These are phyloP conservation scores for Agroathelia rolfsii DNA, from an alignment of 1,284 basidiomycete genomes.

Conservation along the genomic window DNA sequence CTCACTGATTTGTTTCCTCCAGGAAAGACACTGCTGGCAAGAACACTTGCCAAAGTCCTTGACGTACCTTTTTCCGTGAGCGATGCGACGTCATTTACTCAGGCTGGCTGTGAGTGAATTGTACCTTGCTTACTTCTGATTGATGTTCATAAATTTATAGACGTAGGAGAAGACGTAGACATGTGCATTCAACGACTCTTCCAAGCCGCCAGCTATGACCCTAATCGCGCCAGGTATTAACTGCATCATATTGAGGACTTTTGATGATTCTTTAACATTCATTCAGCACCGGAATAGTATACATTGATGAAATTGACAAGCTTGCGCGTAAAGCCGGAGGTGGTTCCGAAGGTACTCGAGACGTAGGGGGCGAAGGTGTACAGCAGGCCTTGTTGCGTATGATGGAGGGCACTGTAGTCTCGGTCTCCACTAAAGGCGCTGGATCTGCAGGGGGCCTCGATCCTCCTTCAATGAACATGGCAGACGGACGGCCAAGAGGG, in stretches of 20 bases:
- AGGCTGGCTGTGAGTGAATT: slow-evolving; percentile 41
- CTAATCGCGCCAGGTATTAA: slow-evolving; percentile 60
- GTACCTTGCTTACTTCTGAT: slow-evolving; percentile 20
- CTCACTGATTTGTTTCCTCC: slow-evolving; percentile 8
- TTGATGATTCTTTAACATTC: slow-evolving; percentile 8
- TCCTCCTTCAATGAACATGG: slow-evolving; percentile 28
- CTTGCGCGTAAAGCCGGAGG: slow-evolving; percentile 63
- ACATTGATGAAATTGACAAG: slow-evolving; percentile 96
- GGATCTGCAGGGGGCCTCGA: slow-evolving; percentile 35
- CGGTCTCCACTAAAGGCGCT: slow-evolving; percentile 66
- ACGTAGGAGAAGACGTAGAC: slow-evolving; percentile 93
- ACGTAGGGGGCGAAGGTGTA: slow-evolving; percentile 94
- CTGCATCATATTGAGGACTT: slow-evolving; percentile 1
- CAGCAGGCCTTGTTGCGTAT: slow-evolving; percentile 88
- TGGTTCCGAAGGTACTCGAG: slow-evolving; percentile 68
- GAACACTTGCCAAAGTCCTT: slow-evolving; percentile 76
- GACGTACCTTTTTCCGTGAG: slow-evolving; percentile 88
- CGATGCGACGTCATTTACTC: slow-evolving; percentile 79
- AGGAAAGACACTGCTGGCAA: slow-evolving; percentile 84
- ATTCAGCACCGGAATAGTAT: slow-evolving; percentile 79
- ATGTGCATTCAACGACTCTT: slow-evolving; percentile 78
- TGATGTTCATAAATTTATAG: slow-evolving; percentile 27
- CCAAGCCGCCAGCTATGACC: slow-evolving; percentile 83
- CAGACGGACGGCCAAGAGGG: slow-evolving; percentile 39
- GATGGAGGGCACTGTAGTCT: slow-evolving; percentile 85